Base-by-base conservation (phyloP, 1,139 yeast genomes). In the Yamadazyma epiphylla region DNA sequence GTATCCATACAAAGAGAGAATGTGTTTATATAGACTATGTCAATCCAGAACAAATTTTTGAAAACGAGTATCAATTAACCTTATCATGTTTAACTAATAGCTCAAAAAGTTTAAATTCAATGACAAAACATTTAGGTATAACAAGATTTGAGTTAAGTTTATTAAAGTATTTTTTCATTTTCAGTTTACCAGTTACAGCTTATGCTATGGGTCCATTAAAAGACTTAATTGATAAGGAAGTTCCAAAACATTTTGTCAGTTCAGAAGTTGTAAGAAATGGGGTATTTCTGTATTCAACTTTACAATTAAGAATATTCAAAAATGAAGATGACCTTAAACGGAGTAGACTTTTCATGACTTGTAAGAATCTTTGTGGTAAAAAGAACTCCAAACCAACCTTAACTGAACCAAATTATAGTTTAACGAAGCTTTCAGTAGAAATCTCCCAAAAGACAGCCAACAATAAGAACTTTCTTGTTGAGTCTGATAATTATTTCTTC, bases 1-100 rank as follows among this genome's bases (percentile, higher is more conserved):
- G 70, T 35, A 28, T 26, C 4, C 59, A 59, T 30, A 60, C 65
- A n/a, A 38, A 39, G 12, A 40, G 66, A 22, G 35, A 36, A 12
- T 64, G 70, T 37, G 19, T 19, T 3, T 33, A 33, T 19, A 9
- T 17, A 2, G 7, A 15, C 12, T 20, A 12, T 6, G 4, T 26
- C n/a, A 10, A 15, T 2, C 19, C n/a, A 14, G 22, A n/a, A 16
- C 6, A n/a, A n/a, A n/a, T n/a, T n/a, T n/a, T n/a, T n/a, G n/a
- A n/a, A n/a, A n/a, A n/a, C n/a, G n/a, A n/a, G n/a, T n/a, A n/a
- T n/a, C n/a, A n/a, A n/a, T n/a, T n/a, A n/a, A n/a, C n/a, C n/a
- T n/a, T n/a, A n/a, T n/a, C n/a, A n/a, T n/a, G n/a, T n/a, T n/a
- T n/a, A n/a, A n/a, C n/a, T n/a, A n/a, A n/a, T n/a, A 17, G 9